Conservation (phyloP, 805 yeast species). For the Metschnikowia matae region DNA sequence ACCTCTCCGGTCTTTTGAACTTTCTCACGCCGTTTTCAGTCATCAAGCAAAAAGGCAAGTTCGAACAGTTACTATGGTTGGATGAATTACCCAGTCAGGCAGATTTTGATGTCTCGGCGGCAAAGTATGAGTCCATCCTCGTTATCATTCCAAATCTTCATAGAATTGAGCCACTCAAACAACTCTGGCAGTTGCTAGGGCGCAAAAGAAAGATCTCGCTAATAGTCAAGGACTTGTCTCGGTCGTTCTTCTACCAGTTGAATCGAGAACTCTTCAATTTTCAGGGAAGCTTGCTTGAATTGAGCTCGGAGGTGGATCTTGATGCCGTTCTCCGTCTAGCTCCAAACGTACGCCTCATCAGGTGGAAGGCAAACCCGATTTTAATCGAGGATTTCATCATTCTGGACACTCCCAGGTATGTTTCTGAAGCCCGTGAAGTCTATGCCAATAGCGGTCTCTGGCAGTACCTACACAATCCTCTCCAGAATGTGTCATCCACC, state of each 20-base stretch:
- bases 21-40: constrained; percentile 51
- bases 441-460: constrained; percentile 27
- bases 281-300: constrained; percentile 15
- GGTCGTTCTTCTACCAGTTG: constrained; percentile 28
- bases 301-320: constrained; percentile 8
- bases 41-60: constrained; percentile 47
- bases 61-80: constrained; percentile 21
- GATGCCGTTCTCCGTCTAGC: constrained; percentile 22
- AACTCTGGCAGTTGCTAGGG: constrained; percentile 8
- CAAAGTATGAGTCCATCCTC: constrained; percentile 6
- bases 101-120: not conserved
- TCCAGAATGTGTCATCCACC: constrained; percentile 43
- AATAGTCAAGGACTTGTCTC: constrained; percentile 36
- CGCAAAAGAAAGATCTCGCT: constrained; percentile 14
- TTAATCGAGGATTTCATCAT: constrained; percentile 37
- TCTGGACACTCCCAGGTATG: constrained; percentile 7
- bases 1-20: constrained; percentile 48
- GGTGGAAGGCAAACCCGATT: constrained; percentile 46
- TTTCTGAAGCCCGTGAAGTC: not conserved
- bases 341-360: constrained; percentile 38
- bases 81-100: constrained; percentile 10
- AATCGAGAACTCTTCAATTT: constrained; percentile 22
- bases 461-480: constrained; percentile 42
- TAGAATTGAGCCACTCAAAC: constrained; percentile 6
- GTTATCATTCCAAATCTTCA: constrained; percentile 7